Percentiles rank a stretch among this genome's conserved stretches.
Evolutionary conservation across 1,284 basidiomycete species (phyloP).

Genomic region (Ganoderma sinense): DNA sequence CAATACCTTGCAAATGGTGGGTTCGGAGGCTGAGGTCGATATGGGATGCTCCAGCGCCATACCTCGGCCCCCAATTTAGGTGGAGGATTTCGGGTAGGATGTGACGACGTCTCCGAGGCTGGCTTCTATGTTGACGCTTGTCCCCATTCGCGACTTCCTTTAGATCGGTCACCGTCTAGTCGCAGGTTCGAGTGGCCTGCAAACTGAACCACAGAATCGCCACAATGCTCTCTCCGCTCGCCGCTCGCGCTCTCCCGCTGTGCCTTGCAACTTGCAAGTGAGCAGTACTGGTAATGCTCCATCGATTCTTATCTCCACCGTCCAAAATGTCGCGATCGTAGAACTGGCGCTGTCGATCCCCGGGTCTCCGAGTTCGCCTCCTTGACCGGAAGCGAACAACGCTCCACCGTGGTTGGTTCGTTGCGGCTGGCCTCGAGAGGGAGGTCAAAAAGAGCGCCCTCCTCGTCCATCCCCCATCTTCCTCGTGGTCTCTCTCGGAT

Average conservation of each 20-base stretch:
- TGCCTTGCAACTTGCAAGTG: too few relatives aligned
- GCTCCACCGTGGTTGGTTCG: background rate
- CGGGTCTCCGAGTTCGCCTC: background rate
- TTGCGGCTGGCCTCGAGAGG: background rate
- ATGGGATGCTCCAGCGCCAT: background rate
- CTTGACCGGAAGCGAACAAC: background rate
- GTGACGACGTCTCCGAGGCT: background rate
- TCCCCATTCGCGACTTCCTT: background rate
- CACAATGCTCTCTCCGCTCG: background rate
- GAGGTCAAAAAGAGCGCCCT: background rate
- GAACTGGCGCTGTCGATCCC: background rate
- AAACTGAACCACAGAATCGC: background rate
- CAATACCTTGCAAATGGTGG: too few relatives aligned
- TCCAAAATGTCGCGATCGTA: background rate
- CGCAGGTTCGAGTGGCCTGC: background rate
- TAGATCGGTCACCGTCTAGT: too few relatives aligned
- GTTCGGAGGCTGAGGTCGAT: too few relatives aligned
- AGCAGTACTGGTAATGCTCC: too few relatives aligned
- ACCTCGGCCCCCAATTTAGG: background rate
- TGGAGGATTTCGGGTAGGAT: background rate
- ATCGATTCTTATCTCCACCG: background rate
- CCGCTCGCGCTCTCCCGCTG: background rate
- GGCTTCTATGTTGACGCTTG: background rate
- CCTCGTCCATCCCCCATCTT: background rate
- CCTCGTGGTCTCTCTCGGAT: background rate